A percentile compares a stretch with the other conserved stretches of the same genome.
Conservation (phyloP, 208 protist species). For the Vickermania ingenoplastis region DNA sequence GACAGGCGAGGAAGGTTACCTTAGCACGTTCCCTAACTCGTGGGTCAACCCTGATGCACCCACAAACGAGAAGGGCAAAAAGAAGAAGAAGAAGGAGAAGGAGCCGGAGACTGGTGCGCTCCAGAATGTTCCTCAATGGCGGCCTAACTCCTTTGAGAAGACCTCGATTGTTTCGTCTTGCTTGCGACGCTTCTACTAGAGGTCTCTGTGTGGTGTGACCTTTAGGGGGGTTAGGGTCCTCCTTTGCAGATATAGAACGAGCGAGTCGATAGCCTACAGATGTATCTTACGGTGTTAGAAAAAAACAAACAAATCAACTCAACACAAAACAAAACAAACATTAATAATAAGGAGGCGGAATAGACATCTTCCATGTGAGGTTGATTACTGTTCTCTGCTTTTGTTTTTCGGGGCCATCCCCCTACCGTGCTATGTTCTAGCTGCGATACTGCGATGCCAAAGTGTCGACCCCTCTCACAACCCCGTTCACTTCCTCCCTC, state of each 20-base stretch:
- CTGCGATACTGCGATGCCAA: no score
- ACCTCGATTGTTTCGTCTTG: slow-evolving; percentile 69
- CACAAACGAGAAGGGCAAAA: slow-evolving; percentile 9
- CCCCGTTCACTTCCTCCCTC: no score
- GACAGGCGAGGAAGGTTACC: slow-evolving; percentile 36
- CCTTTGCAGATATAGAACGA: no score
- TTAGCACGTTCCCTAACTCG: slow-evolving; percentile 66
- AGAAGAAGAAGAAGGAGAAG: slow-evolving; percentile 17
- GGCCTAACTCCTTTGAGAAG: slow-evolving; percentile 67
- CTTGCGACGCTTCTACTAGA: slow-evolving; percentile 78
- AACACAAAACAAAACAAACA: slow-evolving; percentile 1
- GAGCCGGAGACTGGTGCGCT: slow-evolving; percentile 14
- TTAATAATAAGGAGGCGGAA: no score
- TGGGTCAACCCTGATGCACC: slow-evolving; percentile 34
- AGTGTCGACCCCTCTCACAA: no score
- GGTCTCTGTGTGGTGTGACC: no score
- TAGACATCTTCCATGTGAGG: no score
- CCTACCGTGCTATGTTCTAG: no score
- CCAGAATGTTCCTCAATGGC: slow-evolving; percentile 48
- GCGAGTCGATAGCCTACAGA: neutral
- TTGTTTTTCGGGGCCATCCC: no score
- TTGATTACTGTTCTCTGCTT: no score
- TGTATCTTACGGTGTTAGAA: neutral
- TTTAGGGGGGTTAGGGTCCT: no score
- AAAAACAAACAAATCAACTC: neutral